Base-by-base conservation (phyloP, 805 yeast species). In the Debaryomyces maramus region DNA sequence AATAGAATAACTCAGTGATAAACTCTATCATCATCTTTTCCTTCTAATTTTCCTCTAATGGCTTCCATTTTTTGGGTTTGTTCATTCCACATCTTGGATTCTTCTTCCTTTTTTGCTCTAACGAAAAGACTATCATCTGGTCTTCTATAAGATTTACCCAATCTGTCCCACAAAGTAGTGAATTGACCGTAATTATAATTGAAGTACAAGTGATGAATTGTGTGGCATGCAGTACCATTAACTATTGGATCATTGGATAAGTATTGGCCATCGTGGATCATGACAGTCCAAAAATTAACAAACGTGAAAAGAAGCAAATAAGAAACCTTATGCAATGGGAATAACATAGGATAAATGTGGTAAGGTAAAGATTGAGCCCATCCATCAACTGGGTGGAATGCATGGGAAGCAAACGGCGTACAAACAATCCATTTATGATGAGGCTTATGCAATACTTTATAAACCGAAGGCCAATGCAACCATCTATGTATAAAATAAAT, bases 371-470 rank as follows among this genome's bases (percentile, higher is more conserved):
- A 85, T 72, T 93, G 99, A 44, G 80, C 71, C 71, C 86, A 93
- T 28, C 99, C 99, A 55, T 93, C 99, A 38, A 93, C 85, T 10
- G 99, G 98, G 65, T 93, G 96, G 88, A 93, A 93, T 18, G 98
- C 97, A 59, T 90, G 97, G 6, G 96, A 88, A 0, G 99, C 99
- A 68, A 85, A 93, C 32, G 99, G 99, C 7, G 99, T 91, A 46
- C 98, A 91, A 29, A 93, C 97, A 52, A 93, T 81, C 99, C 99
- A 93, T 70, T 93, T 93, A 77, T 93, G 99, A 66, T 93, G 99
- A 9, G 97, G 97, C 70, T 93, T 93, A 72, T 93, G 99, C 46
- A 93, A 70, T 18, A 56, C 63, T 71, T 85, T 90, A 78, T 93
- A 93, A 29, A 93, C 83, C 13, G 73, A 52, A 16, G 97, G 97